Evolutionary conservation across 139 green algal genomes (phyloP).

Genomic region (Bryopsis sp.): DNA sequence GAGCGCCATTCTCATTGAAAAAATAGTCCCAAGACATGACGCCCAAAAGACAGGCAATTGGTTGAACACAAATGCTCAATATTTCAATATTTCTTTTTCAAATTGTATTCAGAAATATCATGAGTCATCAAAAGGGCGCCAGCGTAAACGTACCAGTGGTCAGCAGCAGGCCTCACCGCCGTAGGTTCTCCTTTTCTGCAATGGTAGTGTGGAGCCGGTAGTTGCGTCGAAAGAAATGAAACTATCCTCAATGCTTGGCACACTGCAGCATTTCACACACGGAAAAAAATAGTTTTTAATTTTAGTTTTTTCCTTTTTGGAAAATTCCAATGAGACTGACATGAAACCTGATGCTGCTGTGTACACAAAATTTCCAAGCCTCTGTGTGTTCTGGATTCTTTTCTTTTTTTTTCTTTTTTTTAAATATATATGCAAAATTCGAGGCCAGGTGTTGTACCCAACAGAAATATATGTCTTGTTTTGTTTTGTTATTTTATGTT

Average conservation of each 20-base stretch:
- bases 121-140: too few species aligned
- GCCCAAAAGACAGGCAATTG: too few species aligned
- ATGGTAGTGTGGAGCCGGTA: slow-evolving; percentile 81
- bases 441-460: not conserved
- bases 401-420: too few species aligned
- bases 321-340: not conserved
- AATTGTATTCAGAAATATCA: slow-evolving; percentile 7
- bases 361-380: too few species aligned
- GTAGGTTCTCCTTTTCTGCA: slow-evolving; percentile 51
- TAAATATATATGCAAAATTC: not conserved
- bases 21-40: too few species aligned
- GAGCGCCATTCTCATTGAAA: too few species aligned
- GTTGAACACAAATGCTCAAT: too few species aligned
- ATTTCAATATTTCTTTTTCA: too few species aligned
- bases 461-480: not conserved
- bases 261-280: slow-evolving; percentile 26
- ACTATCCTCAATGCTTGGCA: slow-evolving; percentile 82
- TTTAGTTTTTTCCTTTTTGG: not conserved
- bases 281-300: not conserved
- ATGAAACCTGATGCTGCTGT: too few species aligned
- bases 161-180: not conserved
- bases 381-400: too few species aligned
- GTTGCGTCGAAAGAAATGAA: slow-evolving; percentile 74
- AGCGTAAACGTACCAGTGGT: slow-evolving; percentile 18
- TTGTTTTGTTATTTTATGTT: not conserved